phyloP scores from a whole-genome alignment of 257 asterid species.

The Solanum infundibuliforme region DNA sequence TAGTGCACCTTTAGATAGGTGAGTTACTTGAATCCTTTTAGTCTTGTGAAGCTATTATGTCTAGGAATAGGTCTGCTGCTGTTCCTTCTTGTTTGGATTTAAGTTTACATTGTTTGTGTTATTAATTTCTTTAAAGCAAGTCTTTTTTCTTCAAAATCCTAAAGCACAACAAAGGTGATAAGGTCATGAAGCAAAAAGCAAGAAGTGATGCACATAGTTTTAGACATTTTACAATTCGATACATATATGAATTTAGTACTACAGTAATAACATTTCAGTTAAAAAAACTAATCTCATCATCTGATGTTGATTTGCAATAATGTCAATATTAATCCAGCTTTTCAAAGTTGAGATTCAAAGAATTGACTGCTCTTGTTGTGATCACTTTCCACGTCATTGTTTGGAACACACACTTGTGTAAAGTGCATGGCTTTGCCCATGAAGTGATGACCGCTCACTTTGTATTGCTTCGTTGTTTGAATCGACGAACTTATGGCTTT shows the following conservation, averaged over 20 bases:
- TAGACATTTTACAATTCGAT: background rate
- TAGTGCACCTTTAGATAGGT: constrained; percentile 74
- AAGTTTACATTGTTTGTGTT: background rate
- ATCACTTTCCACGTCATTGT: background rate
- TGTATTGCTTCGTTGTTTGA: background rate
- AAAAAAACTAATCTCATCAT: background rate
- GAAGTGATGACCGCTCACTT: background rate
- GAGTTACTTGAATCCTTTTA: constrained; percentile 12
- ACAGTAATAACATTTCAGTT: background rate
- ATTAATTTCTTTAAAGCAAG: background rate
- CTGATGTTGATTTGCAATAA: background rate
- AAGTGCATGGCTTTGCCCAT: background rate
- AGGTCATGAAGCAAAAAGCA: background rate
- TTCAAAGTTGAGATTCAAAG: background rate
- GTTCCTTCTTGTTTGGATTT: background rate
- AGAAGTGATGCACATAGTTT: background rate
- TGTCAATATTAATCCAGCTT: background rate
- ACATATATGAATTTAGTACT: background rate
- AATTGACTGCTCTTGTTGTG: background rate
- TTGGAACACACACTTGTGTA: background rate
- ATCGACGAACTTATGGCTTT: background rate
- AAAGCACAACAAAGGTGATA: background rate
- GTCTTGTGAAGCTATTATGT: background rate
- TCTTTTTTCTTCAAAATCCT: background rate
- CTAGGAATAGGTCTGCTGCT: background rate